These are phyloP conservation scores for Pontederia crassipes DNA, from an alignment of 176 grass and related monocot species.

Conservation along the genomic window DNA sequence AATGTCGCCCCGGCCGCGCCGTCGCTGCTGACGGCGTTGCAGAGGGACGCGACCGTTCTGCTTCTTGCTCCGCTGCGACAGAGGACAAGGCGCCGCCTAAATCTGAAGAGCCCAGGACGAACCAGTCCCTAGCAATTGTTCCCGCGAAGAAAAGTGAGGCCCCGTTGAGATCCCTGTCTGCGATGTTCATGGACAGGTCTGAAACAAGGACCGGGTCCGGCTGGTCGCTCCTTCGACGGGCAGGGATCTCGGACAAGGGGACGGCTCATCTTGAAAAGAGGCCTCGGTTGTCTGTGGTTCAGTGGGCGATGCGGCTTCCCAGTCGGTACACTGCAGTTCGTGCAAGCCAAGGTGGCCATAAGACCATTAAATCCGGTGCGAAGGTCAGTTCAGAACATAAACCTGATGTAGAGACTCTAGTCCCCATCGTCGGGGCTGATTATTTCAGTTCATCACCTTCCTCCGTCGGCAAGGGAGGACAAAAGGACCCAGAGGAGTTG, in stretches of 20 bases:
- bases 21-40: neutral
- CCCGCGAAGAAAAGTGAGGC: conserved; percentile 16
- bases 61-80: too few species aligned
- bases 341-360: conserved; percentile 41
- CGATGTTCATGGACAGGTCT: conserved; percentile 15
- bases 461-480: neutral
- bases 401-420: conserved; percentile 18
- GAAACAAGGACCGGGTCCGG: conserved; percentile 39
- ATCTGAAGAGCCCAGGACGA: too few species aligned
- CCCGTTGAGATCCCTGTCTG: conserved; percentile 4
- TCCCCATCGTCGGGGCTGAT: neutral
- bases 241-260: conserved; percentile 24
- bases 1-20: neutral
- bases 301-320: conserved; percentile 88
- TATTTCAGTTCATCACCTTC: neutral
- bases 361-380: conserved; percentile 1
- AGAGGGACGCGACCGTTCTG: too few species aligned
- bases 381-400: neutral
- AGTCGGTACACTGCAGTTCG: conserved; percentile 43
- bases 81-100: too few species aligned
- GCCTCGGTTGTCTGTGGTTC: conserved; percentile 60
- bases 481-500: conserved; percentile 51
- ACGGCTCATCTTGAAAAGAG: conserved; percentile 15
- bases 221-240: conserved; percentile 67
- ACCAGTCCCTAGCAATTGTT: conserved; percentile 30